Base-by-base conservation (phyloP, 2,329 filamentous ascomycete genomes). In the Cladobotryum mycophilum region DNA sequence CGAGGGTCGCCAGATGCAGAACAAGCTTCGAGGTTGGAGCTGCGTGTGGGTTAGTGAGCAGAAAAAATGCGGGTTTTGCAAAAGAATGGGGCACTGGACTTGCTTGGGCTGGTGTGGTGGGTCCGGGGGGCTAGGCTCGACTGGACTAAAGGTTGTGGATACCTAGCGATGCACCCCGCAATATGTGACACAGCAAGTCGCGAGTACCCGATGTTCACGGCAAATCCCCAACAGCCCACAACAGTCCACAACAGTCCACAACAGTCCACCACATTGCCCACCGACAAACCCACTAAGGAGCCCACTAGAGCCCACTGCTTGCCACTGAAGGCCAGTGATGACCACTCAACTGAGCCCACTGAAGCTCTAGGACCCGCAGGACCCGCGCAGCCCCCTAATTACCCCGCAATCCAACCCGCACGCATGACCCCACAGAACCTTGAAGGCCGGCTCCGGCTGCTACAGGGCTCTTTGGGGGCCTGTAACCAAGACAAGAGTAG, bases 381-480 rank as follows among this genome's bases (percentile, higher is more conserved):
- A 54, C 40, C 41, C 35, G 30, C 45, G 44, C 49, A 41, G 46
- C 34, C 47, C 43, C 41, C 45, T 49, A 37, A 51, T 53, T 56
- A 58, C 61, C 61, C 61, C 61, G 61, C 61, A 63, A 57, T 60
- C 53, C 49, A 55, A 52, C 45, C 52, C 53, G 58, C 56, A 45
- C 53, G 47, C 53, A 62, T 59, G 59, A 61, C 61, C 58, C 61
- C 60, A 59, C 60, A 54, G 53, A 55, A n/a, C n/a, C n/a, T n/a
- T n/a, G n/a, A n/a, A 45, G 38, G 22, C 41, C 48, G 36, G 35
- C 15, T 20, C 42, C 36, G 42, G 48, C n/a, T 13, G 34, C 14
- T 17, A 41, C 38, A 35, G 42, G 48, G 43, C 48, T 15, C n/a
- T 49, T 40, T 35, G 22, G 12, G 41, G 41, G 40, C 17, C 47